These are phyloP conservation scores for Pezicula rhizophila DNA, from an alignment of 2,329 filamentous ascomycete species.

Conservation along the genomic window DNA sequence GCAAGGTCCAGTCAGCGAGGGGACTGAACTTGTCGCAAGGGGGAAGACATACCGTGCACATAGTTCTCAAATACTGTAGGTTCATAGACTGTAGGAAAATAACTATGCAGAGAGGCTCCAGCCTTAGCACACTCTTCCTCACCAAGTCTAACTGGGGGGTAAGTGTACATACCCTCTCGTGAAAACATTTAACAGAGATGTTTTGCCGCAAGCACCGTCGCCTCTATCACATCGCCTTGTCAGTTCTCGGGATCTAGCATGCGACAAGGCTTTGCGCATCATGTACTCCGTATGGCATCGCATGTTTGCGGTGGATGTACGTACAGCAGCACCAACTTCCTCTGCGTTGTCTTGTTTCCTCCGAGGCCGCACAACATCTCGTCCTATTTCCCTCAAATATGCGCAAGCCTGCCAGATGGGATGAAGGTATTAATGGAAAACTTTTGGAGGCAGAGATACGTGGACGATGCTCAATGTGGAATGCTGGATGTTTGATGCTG, in stretches of 20 bases:
- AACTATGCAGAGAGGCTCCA: conserved; percentile 42
- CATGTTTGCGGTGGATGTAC: conserved; percentile 28
- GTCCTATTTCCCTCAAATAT: neutral
- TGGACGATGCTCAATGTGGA: no score
- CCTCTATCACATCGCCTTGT: conserved; percentile 50
- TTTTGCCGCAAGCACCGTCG: conserved; percentile 96
- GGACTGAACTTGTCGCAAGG: neutral
- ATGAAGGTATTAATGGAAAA: no score
- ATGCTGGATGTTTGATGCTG: no score
- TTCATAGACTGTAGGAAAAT: conserved; percentile 97
- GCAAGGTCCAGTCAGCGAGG: conserved; percentile 1
- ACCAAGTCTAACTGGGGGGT: neutral
- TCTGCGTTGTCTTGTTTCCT: conserved; percentile 61
- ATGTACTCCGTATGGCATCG: neutral
- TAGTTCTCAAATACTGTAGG: conserved; percentile 99
- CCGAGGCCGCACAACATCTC: conserved; percentile 32
- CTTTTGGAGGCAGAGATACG: no score
- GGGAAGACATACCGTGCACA: conserved; percentile 69
- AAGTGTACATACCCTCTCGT: conserved; percentile 72
- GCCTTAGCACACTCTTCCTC: neutral
- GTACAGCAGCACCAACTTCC: conserved; percentile 69
- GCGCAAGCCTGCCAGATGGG: no score
- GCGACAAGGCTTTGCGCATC: conserved; percentile 1
- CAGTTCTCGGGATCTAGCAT: conserved; percentile 5
- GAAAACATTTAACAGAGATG: conserved; percentile 94